phyloP scores from a whole-genome alignment of 768 basidiomycete genomes.

The Rhodotorula sphaerocarpa region DNA sequence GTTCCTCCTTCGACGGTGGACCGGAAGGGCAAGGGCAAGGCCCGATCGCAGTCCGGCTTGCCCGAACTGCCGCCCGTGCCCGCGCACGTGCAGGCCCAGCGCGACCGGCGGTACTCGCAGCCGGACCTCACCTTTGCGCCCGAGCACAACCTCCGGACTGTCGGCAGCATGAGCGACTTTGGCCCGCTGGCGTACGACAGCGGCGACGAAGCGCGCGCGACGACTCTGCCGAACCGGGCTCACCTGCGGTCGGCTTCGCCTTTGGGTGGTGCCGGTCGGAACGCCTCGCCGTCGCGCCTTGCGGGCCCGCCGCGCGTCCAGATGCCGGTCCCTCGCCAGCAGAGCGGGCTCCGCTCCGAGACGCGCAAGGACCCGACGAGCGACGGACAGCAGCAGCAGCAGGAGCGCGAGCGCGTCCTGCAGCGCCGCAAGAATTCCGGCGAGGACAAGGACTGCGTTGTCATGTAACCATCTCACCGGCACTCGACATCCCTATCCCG shows the following conservation, averaged over 20 bases:
- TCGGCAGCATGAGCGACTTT: constrained; percentile 3
- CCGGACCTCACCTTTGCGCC: constrained; percentile 6
- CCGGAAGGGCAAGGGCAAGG: constrained; percentile 25
- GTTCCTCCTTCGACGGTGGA: constrained; percentile 2
- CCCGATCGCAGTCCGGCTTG: too few relatives aligned
- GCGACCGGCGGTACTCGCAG: constrained; percentile 30
- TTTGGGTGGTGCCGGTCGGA: too few relatives aligned
- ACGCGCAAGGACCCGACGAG: too few relatives aligned
- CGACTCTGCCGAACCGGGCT: too few relatives aligned
- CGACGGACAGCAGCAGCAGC: constrained; percentile 11
- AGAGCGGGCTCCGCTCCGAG: background rate
- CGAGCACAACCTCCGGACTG: constrained; percentile 13
- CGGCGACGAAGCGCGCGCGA: background rate
- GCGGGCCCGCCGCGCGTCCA: constrained; percentile 39
- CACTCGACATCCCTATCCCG: too few relatives aligned
- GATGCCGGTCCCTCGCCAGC: constrained; percentile 43
- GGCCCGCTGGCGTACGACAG: constrained; percentile 33
- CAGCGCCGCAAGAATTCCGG: constrained; percentile 41
- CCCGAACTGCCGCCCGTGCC: constrained; percentile 12
- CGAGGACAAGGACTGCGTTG: constrained; percentile 73
- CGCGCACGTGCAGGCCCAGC: too few relatives aligned
- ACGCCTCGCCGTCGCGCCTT: too few relatives aligned
- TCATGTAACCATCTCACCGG: constrained; percentile 58
- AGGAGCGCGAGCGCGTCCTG: constrained; percentile 23
- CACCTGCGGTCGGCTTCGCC: too few relatives aligned